Conservation (phyloP, 352 stramenopile species). For the Phytophthora macrochlamydospora region DNA sequence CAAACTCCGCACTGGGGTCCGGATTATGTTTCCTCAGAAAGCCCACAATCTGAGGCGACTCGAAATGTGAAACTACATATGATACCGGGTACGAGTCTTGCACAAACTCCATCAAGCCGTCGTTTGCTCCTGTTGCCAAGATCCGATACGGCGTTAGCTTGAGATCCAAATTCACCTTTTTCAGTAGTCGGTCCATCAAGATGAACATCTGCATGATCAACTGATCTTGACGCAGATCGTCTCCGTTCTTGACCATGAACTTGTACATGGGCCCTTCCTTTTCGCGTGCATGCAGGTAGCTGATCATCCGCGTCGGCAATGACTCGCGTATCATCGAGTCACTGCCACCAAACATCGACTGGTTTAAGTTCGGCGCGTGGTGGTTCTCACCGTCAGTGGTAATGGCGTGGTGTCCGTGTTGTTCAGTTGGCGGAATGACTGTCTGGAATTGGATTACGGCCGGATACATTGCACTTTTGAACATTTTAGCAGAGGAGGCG, state of each 20-base stretch:
- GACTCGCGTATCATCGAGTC: conserved; percentile 73
- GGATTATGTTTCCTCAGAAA: conserved; percentile 90
- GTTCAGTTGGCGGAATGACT: conserved; percentile 55
- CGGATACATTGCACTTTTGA: conserved; percentile 98
- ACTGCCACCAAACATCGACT: conserved; percentile 60
- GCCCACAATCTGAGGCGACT: conserved; percentile 92
- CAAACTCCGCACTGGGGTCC: conserved; percentile 84
- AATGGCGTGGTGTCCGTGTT: conserved; percentile 26
- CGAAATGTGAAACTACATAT: conserved; percentile 95
- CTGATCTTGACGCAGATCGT: conserved; percentile 99
- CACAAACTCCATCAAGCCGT: conserved; percentile 98
- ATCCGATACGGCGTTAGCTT: conserved; percentile 97
- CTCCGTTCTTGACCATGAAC: conserved; percentile 99
- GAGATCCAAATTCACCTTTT: conserved; percentile 98
- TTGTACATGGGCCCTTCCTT: conserved; percentile 92
- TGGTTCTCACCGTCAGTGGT: conserved; percentile 22
- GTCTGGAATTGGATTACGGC: conserved; percentile 96
- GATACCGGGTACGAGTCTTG: conserved; percentile 95
- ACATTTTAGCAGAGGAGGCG: conserved; percentile 94
- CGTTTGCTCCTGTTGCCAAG: conserved; percentile 85
- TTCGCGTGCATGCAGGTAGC: conserved; percentile 70
- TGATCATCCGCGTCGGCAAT: conserved; percentile 74
- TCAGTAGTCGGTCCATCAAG: conserved; percentile 99
- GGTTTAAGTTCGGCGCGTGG: conserved; percentile 32
- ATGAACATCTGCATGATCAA: conserved; percentile 99